phyloP scores from a whole-genome alignment of 164 flowering plant species.

The Stephania yunnanensis region DNA sequence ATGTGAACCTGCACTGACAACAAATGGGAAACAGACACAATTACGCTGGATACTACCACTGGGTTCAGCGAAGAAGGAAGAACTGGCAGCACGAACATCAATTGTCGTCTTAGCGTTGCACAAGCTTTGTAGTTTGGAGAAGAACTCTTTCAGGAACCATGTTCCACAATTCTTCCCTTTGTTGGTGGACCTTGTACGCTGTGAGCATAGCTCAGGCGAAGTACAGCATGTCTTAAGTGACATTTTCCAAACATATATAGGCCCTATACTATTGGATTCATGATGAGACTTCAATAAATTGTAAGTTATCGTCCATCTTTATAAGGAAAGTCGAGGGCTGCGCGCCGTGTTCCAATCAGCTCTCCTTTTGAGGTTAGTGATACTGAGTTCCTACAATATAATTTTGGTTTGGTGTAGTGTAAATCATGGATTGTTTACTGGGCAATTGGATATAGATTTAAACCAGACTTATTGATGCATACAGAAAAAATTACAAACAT shows the following conservation, averaged over 20 bases:
- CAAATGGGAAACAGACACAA: constrained; percentile 19
- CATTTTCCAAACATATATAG: constrained; percentile 72
- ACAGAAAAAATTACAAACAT: background rate
- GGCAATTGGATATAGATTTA: constrained; percentile 1
- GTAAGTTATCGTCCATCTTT: background rate
- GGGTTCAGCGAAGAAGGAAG: constrained; percentile 80
- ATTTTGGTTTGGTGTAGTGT: constrained; percentile 4
- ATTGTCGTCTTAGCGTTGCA: constrained; percentile 55
- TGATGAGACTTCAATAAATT: constrained; percentile 12
- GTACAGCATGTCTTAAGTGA: constrained; percentile 58
- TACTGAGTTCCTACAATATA: background rate
- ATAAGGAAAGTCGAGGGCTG: background rate
- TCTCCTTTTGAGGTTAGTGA: background rate
- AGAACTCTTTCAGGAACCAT: constrained; percentile 46
- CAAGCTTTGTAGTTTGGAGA: constrained; percentile 46
- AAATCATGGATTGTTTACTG: constrained; percentile 1
- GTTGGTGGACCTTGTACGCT: constrained; percentile 67
- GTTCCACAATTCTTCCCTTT: constrained; percentile 59
- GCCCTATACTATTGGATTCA: constrained; percentile 59
- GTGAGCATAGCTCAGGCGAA: constrained; percentile 89
- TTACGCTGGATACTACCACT: constrained; percentile 67
- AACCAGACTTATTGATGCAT: constrained; percentile 10
- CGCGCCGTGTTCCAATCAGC: background rate
- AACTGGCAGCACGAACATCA: constrained; percentile 73
- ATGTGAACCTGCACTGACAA: constrained; percentile 9